A percentile compares a stretch with the other conserved stretches of the same genome.
phyloP scores from a whole-genome alignment of 441 rosid genomes.

The Bruguiera hainesii region DNA sequence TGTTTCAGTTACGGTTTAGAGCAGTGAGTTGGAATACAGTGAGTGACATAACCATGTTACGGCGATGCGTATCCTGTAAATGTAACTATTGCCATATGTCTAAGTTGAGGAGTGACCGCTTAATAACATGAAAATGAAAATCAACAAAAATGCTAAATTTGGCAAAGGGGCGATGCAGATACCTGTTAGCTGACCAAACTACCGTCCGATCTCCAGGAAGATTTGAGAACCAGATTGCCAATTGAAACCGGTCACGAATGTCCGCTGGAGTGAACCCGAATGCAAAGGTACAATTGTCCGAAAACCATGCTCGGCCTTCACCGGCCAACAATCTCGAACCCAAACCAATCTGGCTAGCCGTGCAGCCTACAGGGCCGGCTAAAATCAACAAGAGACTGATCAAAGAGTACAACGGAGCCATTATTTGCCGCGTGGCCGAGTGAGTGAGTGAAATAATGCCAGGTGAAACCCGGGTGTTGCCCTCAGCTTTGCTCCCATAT shows the following conservation, averaged over 20 bases:
- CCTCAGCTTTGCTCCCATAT: background rate
- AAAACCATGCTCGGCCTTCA: slow-evolving; percentile 46
- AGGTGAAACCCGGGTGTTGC: background rate
- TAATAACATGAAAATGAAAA: too few relatives aligned
- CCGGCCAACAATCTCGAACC: slow-evolving; percentile 61
- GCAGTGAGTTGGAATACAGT: too few relatives aligned
- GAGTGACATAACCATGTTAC: too few relatives aligned
- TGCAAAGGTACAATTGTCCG: slow-evolving; percentile 71
- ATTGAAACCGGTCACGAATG: slow-evolving; percentile 32
- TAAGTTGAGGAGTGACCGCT: too few relatives aligned
- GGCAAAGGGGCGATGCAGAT: background rate
- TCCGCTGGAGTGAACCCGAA: slow-evolving; percentile 57
- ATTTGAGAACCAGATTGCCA: slow-evolving; percentile 75
- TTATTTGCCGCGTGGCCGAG: background rate
- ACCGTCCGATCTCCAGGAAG: slow-evolving; percentile 75
- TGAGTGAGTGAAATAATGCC: background rate
- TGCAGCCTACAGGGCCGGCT: slow-evolving; percentile 21
- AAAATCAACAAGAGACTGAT: slow-evolving; percentile 24
- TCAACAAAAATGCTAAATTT: too few relatives aligned
- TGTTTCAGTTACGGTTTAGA: too few relatives aligned
- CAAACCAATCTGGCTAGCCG: slow-evolving; percentile 41
- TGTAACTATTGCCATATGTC: too few relatives aligned
- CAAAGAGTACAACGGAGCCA: slow-evolving; percentile 24
- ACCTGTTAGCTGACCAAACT: slow-evolving; percentile 90
- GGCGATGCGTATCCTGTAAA: too few relatives aligned